phyloP scores from a whole-genome alignment of 2,329 filamentous ascomycete species.

The Neonectria faginata region DNA sequence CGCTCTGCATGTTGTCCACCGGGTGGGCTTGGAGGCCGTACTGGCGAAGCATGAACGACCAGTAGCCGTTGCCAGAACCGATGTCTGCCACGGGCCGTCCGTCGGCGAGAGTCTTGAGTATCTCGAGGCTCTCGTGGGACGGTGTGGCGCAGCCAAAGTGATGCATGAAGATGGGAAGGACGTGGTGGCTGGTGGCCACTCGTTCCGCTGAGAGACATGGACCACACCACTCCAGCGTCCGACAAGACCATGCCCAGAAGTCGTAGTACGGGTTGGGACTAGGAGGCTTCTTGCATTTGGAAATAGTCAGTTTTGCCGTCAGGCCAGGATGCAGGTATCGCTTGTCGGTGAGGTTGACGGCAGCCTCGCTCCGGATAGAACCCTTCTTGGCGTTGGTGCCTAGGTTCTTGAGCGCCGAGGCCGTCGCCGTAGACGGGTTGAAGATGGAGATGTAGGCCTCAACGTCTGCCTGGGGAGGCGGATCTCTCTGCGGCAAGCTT shows the following conservation, averaged over 20 bases:
- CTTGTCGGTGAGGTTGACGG: slow-evolving; percentile 65
- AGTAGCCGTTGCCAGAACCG: slow-evolving; percentile 80
- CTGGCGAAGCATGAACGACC: slow-evolving; percentile 76
- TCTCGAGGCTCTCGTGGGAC: slow-evolving; percentile 72
- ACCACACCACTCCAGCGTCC: slow-evolving; percentile 73
- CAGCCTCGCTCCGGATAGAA: slow-evolving; percentile 69
- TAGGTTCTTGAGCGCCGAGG: slow-evolving; percentile 72
- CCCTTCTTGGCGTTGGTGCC: slow-evolving; percentile 72
- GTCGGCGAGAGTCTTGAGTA: slow-evolving; percentile 68
- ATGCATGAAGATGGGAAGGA: slow-evolving; percentile 80
- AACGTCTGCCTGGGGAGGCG: slow-evolving; percentile 69
- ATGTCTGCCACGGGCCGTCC: slow-evolving; percentile 71
- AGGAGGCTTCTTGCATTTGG: slow-evolving; percentile 59
- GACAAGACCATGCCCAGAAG: slow-evolving; percentile 74
- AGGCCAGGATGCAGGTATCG: slow-evolving; percentile 63
- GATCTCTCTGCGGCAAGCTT: slow-evolving; percentile 50
- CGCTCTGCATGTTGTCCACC: slow-evolving; percentile 75
- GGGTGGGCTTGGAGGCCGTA: slow-evolving; percentile 67
- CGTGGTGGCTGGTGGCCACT: slow-evolving; percentile 71
- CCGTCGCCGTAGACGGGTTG: slow-evolving; percentile 67
- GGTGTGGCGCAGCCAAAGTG: slow-evolving; percentile 82
- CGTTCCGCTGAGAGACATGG: slow-evolving; percentile 64
- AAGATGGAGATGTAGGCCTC: slow-evolving; percentile 77
- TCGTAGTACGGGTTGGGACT: slow-evolving; percentile 74
- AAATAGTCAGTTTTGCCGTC: slow-evolving; percentile 54